Evolutionary conservation across 352 stramenopile genomes (phyloP), one percentile per base, ranked within the genome.

Genomic region (Globisporangium iwayamae): DNA sequence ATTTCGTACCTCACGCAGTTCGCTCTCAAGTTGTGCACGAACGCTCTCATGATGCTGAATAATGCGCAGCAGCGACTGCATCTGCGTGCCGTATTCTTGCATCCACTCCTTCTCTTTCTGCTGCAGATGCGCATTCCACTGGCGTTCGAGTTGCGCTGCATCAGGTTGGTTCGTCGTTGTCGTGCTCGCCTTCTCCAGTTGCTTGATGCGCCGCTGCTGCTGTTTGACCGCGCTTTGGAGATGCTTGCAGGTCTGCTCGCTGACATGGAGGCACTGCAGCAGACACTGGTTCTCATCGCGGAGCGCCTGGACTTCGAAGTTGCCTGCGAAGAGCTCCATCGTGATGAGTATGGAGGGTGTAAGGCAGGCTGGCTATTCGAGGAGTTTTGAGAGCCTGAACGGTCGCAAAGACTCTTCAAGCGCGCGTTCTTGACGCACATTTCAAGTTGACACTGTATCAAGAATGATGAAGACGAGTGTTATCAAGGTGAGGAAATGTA

Each of bases 31-130:
- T 28, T 60, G 52, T 14, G 13, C 28, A 4, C 57, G 66, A 3
- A 65, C 69, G 0, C 65, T 53, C 45, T 87, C 79, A 47, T 85
- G 75, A 46, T 87, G 71, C 3, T 68, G 41, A 22, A 85, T 65
- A 60, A 87, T 85, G 47, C 68, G 60, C 58, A 87, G 60, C 48
- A 87, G 65, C 50, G 74, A 69, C 63, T 75, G 69, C 58, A 84
- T 78, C 41, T 74, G 77, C 50, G 51, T 34, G 45, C 79, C 73
- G 46, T 77, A 83, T 65, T 84, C 76, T 41, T 56, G 50, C 55
- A 81, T 76, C 73, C 71, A 82, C 61, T 74, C 36, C 9, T 32
- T 48, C 58, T 87, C 70, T 38, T 71, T 75, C 56, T 45, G 48
- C 13, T 67, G 32, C 7, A 63, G 38, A 0, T 28, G 36, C 25